phyloP scores from a whole-genome alignment of 1,139 yeast species.

The Candida sanyaensis region DNA sequence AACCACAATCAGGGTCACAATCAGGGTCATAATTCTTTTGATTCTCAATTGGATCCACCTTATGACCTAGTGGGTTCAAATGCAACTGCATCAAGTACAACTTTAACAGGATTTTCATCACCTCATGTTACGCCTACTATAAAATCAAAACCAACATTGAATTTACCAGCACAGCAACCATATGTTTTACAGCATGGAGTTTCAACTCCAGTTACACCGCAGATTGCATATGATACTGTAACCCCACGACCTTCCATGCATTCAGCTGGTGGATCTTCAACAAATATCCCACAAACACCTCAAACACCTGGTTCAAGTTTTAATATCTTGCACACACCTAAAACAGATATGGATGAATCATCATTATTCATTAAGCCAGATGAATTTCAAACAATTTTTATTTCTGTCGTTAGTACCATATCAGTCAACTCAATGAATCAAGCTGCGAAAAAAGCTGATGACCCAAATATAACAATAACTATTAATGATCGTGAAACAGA shows the following conservation, averaged over 20 bases:
- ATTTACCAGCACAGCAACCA: background rate
- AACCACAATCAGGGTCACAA: no score
- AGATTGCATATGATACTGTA: background rate
- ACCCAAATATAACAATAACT: slow-evolving; percentile 61
- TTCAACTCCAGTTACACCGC: background rate
- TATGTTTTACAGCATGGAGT: background rate
- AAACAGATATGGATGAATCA: slow-evolving; percentile 28
- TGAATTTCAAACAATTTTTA: slow-evolving; percentile 61
- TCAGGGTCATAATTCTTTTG: background rate
- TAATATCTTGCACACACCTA: slow-evolving; percentile 27
- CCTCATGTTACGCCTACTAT: background rate
- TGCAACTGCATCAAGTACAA: slow-evolving; percentile 11
- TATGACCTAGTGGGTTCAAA: slow-evolving; percentile 12
- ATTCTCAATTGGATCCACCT: slow-evolving; percentile 13
- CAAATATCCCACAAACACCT: slow-evolving; percentile 9
- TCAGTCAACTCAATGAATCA: slow-evolving; percentile 31
- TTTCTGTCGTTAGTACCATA: slow-evolving; percentile 61
- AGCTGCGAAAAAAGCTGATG: slow-evolving; percentile 45
- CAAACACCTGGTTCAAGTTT: slow-evolving; percentile 22
- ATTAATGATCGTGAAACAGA: slow-evolving; percentile 58
- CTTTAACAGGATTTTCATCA: background rate
- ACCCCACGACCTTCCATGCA: slow-evolving; percentile 10
- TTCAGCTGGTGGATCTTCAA: slow-evolving; percentile 11
- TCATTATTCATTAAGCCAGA: slow-evolving; percentile 62
- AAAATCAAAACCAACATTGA: slow-evolving; percentile 4